A percentile compares a stretch with the other conserved stretches of the same genome.
phyloP scores from a whole-genome alignment of 805 yeast genomes.

The Metahyphopichia silvanorum region DNA sequence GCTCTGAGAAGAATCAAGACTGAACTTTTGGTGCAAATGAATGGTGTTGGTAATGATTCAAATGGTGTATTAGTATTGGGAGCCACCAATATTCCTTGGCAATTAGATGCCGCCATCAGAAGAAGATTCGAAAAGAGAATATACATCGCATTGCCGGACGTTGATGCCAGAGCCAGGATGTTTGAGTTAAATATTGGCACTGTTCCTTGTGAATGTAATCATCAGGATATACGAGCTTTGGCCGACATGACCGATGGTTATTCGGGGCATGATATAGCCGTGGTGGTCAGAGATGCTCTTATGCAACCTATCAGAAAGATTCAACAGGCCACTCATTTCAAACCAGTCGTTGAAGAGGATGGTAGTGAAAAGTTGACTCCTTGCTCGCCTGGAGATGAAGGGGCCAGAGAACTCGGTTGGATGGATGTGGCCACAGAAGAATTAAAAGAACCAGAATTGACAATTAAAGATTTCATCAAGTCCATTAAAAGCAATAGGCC shows the following conservation, averaged over 20 bases:
- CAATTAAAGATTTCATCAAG: constrained; percentile 88
- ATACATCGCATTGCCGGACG: constrained; percentile 91
- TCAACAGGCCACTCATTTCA: constrained; percentile 94
- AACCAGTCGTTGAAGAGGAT: constrained; percentile 47
- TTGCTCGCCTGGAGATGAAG: constrained; percentile 94
- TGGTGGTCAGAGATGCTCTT: constrained; percentile 92
- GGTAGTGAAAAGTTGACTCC: constrained; percentile 64
- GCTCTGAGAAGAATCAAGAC: constrained; percentile 96
- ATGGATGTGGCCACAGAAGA: constrained; percentile 87
- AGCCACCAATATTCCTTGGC: constrained; percentile 99
- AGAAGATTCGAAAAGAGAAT: constrained; percentile 95
- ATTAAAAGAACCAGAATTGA: constrained; percentile 82
- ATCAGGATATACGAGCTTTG: constrained; percentile 70
- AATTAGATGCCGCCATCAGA: constrained; percentile 93
- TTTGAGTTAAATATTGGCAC: constrained; percentile 89
- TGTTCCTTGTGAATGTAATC: constrained; percentile 76
- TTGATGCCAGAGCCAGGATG: constrained; percentile 89
- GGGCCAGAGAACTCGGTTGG: constrained; percentile 90
- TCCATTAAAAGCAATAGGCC: constrained; percentile 91
- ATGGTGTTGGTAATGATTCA: constrained; percentile 96
- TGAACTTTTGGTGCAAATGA: constrained; percentile 95
- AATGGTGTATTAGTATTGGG: constrained; percentile 92
- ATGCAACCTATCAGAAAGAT: constrained; percentile 98
- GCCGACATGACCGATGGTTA: constrained; percentile 97
- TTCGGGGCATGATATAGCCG: constrained; percentile 96